Evolutionary conservation across 331 rosid genomes (phyloP).

Genomic region (Malus hybrid): DNA sequence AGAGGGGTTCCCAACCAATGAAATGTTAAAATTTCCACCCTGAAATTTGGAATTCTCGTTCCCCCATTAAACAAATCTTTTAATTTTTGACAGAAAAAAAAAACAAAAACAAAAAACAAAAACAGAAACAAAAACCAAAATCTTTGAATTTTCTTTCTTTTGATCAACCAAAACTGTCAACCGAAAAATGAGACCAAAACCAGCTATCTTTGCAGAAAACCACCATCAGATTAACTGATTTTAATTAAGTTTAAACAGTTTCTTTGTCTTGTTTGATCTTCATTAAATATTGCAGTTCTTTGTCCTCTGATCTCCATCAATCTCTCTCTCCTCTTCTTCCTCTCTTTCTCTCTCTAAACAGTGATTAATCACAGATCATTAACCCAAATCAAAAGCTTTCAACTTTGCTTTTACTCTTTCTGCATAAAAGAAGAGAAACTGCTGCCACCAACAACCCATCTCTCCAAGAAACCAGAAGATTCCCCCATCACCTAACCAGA

Average conservation of each 20-base stretch:
- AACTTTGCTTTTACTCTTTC: neutral
- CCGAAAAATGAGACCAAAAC: neutral
- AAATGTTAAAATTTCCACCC: no score
- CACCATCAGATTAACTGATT: neutral
- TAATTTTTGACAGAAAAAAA: no score
- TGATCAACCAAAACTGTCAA: no score
- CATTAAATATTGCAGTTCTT: neutral
- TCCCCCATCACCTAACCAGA: neutral
- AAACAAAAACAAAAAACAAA: no score
- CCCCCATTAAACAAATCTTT: no score
- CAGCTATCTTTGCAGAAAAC: neutral
- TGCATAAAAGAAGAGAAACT: no score
- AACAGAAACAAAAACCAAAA: no score
- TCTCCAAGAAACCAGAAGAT: no score
- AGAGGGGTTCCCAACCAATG: no score
- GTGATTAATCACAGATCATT: slow-evolving; percentile 1
- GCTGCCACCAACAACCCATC: no score
- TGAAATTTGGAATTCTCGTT: no score
- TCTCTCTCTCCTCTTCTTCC: neutral
- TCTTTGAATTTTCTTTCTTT: no score
- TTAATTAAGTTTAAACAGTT: neutral
- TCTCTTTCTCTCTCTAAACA: neutral
- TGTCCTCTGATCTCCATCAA: slow-evolving; percentile 5
- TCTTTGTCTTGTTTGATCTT: neutral
- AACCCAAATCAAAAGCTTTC: slow-evolving; percentile 11